Base-by-base conservation (phyloP, 768 basidiomycete species). In the Russula sp. region DNA sequence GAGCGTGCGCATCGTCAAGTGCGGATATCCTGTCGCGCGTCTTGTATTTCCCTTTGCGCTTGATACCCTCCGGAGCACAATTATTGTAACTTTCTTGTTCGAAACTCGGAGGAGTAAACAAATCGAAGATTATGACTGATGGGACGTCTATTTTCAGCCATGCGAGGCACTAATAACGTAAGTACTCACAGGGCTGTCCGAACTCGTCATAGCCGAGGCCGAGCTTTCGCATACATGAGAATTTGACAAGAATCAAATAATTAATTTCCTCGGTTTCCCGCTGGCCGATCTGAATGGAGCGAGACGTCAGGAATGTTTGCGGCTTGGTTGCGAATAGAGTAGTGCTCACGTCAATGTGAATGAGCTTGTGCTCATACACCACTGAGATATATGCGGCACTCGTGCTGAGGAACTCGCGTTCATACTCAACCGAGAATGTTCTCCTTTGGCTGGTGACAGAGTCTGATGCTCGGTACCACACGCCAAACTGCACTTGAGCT, bases 391-490 rank as follows among this genome's bases (percentile, higher is more conserved):
- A 78, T 0, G 80, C 86, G 49, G 78, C 77, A 45, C 82, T 78
- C 27, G 66, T 65, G 53, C 76, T 64, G 7, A 68, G 63, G 44
- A 82, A 84, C 54, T 82, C 75, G 48, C 78, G 73, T 56, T 87
- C 82, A 81, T 84, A 89, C 73, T 92, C 90, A 4, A 84, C 75
- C 0, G 88, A 90, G 70, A 87, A 91, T 3, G 60, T 2, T 66
- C 71, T 10, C 61, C 66, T 56, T 57, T 72, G 47, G 27, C 27
- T 48, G 4, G 22, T 65, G 60, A 35, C 61, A 27, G 61, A 57
- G 48, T 65, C 57, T 14, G 63, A 59, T 6, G 55, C 61, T 27
- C 78, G 76, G 66, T 81, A 82, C 70, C 81, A 82, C 48, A 80
- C 67, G 45, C 90, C 89, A 64, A 91, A 85, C 72, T 91, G 89